phyloP scores from a whole-genome alignment of 2,329 filamentous ascomycete genomes.

The Penicillium polonicum region DNA sequence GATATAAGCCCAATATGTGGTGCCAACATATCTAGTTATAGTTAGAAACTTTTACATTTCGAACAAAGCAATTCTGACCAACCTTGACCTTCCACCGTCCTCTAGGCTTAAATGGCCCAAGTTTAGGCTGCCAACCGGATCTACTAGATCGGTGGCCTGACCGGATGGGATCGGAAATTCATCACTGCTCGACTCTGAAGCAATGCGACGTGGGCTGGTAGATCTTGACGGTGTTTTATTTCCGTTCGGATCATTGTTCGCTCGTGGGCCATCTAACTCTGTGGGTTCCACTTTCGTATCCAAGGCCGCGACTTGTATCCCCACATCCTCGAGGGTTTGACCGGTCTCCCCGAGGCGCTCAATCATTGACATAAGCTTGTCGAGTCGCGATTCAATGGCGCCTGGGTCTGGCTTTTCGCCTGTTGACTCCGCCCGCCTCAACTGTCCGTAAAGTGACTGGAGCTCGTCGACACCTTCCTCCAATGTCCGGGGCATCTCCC shows the following conservation, averaged over 20 bases:
- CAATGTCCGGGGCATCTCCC: slow-evolving; percentile 28
- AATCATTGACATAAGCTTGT: slow-evolving; percentile 47
- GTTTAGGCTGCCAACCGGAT: slow-evolving; percentile 44
- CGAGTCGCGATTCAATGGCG: slow-evolving; percentile 45
- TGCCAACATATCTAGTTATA: slow-evolving; percentile 44
- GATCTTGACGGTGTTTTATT: slow-evolving; percentile 23
- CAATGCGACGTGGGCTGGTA: slow-evolving; percentile 35
- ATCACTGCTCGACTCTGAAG: slow-evolving; percentile 36
- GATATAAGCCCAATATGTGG: slow-evolving; percentile 49
- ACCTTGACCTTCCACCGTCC: slow-evolving; percentile 41
- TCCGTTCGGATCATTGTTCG: slow-evolving; percentile 14
- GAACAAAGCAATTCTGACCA: neutral
- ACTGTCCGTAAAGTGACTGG: slow-evolving; percentile 32
- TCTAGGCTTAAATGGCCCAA: slow-evolving; percentile 45
- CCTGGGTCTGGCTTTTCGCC: slow-evolving; percentile 33
- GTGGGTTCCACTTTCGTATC: slow-evolving; percentile 18
- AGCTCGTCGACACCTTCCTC: slow-evolving; percentile 37
- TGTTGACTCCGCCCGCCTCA: slow-evolving; percentile 26
- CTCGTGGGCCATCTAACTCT: slow-evolving; percentile 20
- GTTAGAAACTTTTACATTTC: slow-evolving; percentile 1
- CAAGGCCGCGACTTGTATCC: slow-evolving; percentile 22
- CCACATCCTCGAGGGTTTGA: slow-evolving; percentile 28
- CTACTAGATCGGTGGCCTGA: slow-evolving; percentile 43
- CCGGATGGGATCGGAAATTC: slow-evolving; percentile 46
- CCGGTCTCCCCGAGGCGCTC: slow-evolving; percentile 42